Evolutionary conservation across 805 yeast species (phyloP).

Genomic region (Metschnikowia vanudenii): DNA sequence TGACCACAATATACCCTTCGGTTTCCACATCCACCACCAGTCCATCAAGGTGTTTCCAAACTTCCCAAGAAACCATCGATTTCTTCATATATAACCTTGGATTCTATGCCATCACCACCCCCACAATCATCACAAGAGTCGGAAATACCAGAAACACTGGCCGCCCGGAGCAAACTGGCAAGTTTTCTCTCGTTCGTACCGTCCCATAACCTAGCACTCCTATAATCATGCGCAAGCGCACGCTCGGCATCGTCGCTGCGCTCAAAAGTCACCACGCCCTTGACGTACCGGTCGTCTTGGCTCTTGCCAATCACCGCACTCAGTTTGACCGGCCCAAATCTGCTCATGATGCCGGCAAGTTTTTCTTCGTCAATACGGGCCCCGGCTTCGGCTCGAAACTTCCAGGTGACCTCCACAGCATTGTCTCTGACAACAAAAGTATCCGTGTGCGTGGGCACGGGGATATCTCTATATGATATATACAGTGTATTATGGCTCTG

Average conservation of each 20-base stretch:
- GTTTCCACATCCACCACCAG: too few species aligned
- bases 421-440: conserved; percentile 1
- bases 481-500: conserved; percentile 11
- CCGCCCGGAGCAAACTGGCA: conserved; percentile 45
- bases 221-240: conserved; percentile 45
- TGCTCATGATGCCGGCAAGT: conserved; percentile 40
- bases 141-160: neutral
- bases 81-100: too few species aligned
- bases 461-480: conserved; percentile 23
- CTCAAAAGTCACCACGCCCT: conserved; percentile 37
- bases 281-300: conserved; percentile 30
- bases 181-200: conserved; percentile 41
- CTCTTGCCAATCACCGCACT: conserved; percentile 1
- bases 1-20: too few species aligned
- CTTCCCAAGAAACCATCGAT: too few species aligned
- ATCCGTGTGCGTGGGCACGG: conserved; percentile 9
- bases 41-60: too few species aligned
- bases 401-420: conserved; percentile 44
- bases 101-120: too few species aligned
- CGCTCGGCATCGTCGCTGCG: conserved; percentile 25
- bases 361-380: conserved; percentile 32
- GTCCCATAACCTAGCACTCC: conserved; percentile 46
- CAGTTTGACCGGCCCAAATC: conserved; percentile 41
- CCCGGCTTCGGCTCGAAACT: conserved; percentile 36
- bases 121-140: too few species aligned